These are phyloP conservation scores for Rhizopogon rudus DNA, from an alignment of 768 basidiomycete genomes.

Conservation along the genomic window DNA sequence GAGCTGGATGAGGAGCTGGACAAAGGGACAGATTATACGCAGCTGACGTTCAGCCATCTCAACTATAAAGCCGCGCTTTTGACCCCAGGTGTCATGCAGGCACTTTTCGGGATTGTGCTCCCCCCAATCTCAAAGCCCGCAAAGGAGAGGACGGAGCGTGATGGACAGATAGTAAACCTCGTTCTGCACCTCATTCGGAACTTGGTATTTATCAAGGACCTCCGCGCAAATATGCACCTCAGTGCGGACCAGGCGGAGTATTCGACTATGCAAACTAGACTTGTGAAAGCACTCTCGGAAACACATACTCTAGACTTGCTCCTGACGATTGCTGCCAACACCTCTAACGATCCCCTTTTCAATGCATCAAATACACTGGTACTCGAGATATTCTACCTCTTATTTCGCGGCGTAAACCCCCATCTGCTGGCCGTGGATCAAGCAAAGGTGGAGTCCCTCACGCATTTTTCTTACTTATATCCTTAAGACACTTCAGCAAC, in stretches of 20 bases:
- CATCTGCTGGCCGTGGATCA: slow-evolving; percentile 53
- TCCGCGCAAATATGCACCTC: slow-evolving; percentile 60
- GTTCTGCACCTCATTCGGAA: slow-evolving; percentile 89
- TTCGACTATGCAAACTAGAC: slow-evolving; percentile 70
- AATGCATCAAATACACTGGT: slow-evolving; percentile 85
- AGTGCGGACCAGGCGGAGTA: slow-evolving; percentile 80
- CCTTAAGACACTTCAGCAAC: slow-evolving; percentile 45
- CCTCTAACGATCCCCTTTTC: slow-evolving; percentile 71
- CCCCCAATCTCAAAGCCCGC: slow-evolving; percentile 69
- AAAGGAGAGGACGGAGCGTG: slow-evolving; percentile 71
- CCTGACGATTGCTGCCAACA: slow-evolving; percentile 80
- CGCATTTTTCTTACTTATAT: slow-evolving; percentile 4
- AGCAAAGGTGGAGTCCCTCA: slow-evolving; percentile 44
- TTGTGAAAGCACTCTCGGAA: slow-evolving; percentile 66
- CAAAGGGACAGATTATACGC: slow-evolving; percentile 84
- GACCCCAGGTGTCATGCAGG: slow-evolving; percentile 60
- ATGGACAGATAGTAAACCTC: slow-evolving; percentile 83
- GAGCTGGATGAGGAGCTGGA: slow-evolving; percentile 82
- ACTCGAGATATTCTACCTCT: slow-evolving; percentile 89
- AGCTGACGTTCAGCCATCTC: slow-evolving; percentile 73
- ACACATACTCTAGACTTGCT: slow-evolving; percentile 74
- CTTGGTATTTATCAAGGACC: slow-evolving; percentile 90
- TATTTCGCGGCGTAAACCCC: slow-evolving; percentile 79
- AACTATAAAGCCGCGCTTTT: slow-evolving; percentile 81
- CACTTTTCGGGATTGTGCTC: slow-evolving; percentile 69